Base-by-base conservation (phyloP, 768 basidiomycete genomes). In the Russula olivacea region DNA sequence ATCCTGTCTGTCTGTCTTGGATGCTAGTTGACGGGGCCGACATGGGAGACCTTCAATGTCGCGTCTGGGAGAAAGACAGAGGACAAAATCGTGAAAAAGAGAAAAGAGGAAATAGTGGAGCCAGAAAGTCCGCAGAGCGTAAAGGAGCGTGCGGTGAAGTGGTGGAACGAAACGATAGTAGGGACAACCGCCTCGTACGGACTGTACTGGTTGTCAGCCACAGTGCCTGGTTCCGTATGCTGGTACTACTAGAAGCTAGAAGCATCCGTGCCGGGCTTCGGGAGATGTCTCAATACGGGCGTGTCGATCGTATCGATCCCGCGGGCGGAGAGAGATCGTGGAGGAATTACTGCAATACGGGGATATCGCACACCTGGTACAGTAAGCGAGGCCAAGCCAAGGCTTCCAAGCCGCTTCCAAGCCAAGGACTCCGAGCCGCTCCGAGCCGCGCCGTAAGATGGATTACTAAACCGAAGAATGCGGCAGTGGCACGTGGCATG, bases 151-250 rank as follows among this genome's bases (percentile, higher is more conserved):
- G 78, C 79, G 19, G 62, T 79, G 43, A 61, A 69, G 3, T 92
- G 89, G 88, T 91, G 90, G 83, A 74, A 80, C 48, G 70, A 70
- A 59, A 72, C 73, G 32, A 74, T 89, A 55, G 58, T 77, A 28
- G 49, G 55, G 21, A 58, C 62, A 10, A 12, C 38, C 28, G 41
- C 64, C 40, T 45, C 53, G 48, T 19, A 14, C 34, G 40, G n/a
- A n/a, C n/a, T n/a, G n/a, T 89, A 50, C 77, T 92, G 34, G 79
- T 85, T 12, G 81, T 83, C 62, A 81, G 84, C 48, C 89, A 92
- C 60, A 87, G 87, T 1, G 87, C 81, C 0, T 78, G 81, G 68
- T 88, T 91, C 62, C 73, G 74, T 21, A 75, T 76, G 32, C 76
- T 91, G 58, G 74, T 87, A 61, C 69, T 89, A 69, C 66, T 81